phyloP scores from a whole-genome alignment of 1,284 basidiomycete genomes.

The Boletus sp. region DNA sequence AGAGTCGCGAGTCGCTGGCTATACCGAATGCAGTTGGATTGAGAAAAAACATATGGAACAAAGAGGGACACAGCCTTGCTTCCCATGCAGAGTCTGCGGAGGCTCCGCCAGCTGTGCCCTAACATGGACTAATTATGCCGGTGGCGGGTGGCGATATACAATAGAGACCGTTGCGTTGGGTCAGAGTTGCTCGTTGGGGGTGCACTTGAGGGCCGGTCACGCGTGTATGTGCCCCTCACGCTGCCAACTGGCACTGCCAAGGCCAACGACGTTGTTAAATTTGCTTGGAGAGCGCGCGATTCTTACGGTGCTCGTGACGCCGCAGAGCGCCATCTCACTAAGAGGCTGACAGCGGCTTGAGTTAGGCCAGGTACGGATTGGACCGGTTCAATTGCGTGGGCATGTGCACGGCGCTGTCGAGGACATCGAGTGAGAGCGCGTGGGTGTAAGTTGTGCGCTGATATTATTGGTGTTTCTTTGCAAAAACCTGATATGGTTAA shows the following conservation, averaged over 20 bases:
- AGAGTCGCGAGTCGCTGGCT: conserved; percentile 10
- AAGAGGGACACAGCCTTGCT: conserved; percentile 21
- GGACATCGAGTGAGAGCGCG: not conserved
- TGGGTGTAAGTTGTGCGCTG: conserved; percentile 13
- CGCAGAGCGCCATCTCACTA: conserved; percentile 12
- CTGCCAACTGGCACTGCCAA: conserved; percentile 17
- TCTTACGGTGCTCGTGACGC: conserved; percentile 13
- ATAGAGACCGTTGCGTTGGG: conserved; percentile 24
- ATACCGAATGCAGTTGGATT: conserved; percentile 11
- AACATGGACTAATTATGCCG: conserved; percentile 25
- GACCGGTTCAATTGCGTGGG: conserved; percentile 5
- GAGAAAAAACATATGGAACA: conserved; percentile 15
- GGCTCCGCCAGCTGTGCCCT: not conserved
- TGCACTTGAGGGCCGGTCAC: conserved; percentile 23
- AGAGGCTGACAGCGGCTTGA: not conserved
- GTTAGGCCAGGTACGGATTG: conserved; percentile 7
- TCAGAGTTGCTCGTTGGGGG: conserved; percentile 3
- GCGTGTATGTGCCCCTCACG: conserved; percentile 1
- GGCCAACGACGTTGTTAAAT: conserved; percentile 6
- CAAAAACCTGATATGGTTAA: conserved; percentile 18
- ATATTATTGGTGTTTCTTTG: conserved; percentile 18
- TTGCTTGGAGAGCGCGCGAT: conserved; percentile 8
- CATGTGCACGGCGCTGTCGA: not conserved
- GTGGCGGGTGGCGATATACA: conserved; percentile 38
- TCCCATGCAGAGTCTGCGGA: conserved; percentile 5